Conservation (phyloP, 768 basidiomycete genomes). For the Gelatoporia subvermispora region DNA sequence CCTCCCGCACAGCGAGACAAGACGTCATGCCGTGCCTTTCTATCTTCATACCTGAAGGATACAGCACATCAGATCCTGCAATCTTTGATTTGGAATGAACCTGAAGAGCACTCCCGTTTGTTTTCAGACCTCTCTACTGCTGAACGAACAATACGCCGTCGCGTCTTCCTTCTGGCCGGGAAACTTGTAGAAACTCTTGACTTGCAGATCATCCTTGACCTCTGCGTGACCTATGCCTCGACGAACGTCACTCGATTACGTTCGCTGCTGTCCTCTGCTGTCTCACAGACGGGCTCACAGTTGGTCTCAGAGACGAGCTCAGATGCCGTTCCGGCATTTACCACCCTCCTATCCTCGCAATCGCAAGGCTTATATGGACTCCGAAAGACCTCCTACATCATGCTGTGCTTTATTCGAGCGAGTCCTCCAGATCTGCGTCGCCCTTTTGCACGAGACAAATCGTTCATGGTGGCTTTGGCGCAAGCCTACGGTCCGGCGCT, state of each 20-base stretch:
- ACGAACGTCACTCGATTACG: constrained; percentile 41
- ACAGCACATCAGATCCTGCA: constrained; percentile 48
- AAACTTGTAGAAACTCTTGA: constrained; percentile 45
- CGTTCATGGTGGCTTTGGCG: constrained; percentile 54
- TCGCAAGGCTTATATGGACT: constrained; percentile 54
- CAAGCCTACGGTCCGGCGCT: constrained; percentile 58
- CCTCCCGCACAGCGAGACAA: constrained; percentile 44
- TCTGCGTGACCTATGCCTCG: constrained; percentile 51
- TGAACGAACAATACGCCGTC: constrained; percentile 43
- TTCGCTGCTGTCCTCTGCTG: constrained; percentile 38
- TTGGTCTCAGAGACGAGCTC: constrained; percentile 27
- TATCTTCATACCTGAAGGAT: constrained; percentile 56
- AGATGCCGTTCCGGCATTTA: constrained; percentile 57
- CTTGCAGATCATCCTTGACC: constrained; percentile 53
- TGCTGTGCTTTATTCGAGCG: constrained; percentile 49
- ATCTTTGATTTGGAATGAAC: constrained; percentile 52
- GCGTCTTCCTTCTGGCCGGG: constrained; percentile 53
- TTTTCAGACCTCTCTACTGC: constrained; percentile 25
- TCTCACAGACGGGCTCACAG: constrained; percentile 29
- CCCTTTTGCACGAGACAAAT: constrained; percentile 46
- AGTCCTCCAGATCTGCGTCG: constrained; percentile 45
- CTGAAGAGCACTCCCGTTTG: constrained; percentile 5
- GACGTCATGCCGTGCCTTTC: constrained; percentile 40
- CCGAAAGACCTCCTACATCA: constrained; percentile 57
- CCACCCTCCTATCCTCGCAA: constrained; percentile 38